phyloP scores from a whole-genome alignment of 2,329 filamentous ascomycete genomes.

The Calonectria multiphialidica region DNA sequence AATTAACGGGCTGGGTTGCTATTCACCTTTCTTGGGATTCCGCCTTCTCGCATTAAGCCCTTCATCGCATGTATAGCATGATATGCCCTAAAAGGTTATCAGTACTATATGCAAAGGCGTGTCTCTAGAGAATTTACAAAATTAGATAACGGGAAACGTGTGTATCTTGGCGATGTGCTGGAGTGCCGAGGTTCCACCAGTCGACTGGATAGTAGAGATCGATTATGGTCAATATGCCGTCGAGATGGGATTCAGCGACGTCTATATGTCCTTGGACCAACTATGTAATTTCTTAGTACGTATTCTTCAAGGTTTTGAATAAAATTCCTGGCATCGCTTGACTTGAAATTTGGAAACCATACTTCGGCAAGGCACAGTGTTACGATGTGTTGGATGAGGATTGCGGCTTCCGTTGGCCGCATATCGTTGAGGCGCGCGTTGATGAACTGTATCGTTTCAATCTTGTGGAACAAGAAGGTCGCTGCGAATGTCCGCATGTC shows the following conservation, averaged over 20 bases:
- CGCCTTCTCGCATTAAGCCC: not conserved
- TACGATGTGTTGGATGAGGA: conserved; percentile 33
- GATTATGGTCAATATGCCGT: conserved; percentile 26
- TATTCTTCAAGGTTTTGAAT: not conserved
- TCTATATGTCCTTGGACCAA: conserved; percentile 24
- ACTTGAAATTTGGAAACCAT: not conserved
- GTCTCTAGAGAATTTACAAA: conserved; percentile 12
- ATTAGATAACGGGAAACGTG: conserved; percentile 34
- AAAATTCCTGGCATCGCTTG: not conserved
- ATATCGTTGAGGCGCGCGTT: conserved; percentile 26
- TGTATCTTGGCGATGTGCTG: conserved; percentile 17
- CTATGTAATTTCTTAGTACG: not conserved
- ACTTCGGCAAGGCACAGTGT: conserved; percentile 36
- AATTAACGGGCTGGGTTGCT: not conserved
- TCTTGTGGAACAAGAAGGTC: conserved; percentile 34
- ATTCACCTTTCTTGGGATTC: not conserved
- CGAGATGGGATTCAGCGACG: conserved; percentile 30
- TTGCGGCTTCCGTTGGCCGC: conserved; percentile 15
- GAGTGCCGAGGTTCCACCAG: not conserved
- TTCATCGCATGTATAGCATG: not conserved
- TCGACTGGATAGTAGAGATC: conserved; percentile 26
- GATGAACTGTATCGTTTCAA: conserved; percentile 21
- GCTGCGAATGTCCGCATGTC: conserved; percentile 28
- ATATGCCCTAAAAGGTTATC: not conserved
- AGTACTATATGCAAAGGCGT: not conserved